phyloP scores from a whole-genome alignment of 257 asterid genomes.

The Linaria vulgaris region DNA sequence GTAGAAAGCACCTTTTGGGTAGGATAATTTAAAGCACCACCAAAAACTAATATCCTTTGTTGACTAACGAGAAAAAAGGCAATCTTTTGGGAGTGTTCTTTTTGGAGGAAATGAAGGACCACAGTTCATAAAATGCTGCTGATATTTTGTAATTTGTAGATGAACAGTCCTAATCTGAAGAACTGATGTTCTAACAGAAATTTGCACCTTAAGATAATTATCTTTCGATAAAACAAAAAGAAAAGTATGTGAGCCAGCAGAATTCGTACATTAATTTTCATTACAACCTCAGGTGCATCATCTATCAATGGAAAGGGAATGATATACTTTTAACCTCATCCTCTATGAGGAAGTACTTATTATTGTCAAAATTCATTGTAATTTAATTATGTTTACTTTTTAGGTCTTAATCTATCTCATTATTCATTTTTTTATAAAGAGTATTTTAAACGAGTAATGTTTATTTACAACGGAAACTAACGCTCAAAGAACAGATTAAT shows the following conservation, averaged over 20 bases:
- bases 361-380: background rate
- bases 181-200: slow-evolving; percentile 34
- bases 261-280: slow-evolving; percentile 31
- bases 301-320: slow-evolving; percentile 10
- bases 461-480: too few relatives aligned
- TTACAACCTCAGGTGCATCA: slow-evolving; percentile 36
- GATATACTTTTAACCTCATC: background rate
- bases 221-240: slow-evolving; percentile 22
- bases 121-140: slow-evolving; percentile 39
- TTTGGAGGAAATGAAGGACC: slow-evolving; percentile 47
- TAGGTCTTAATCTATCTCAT: background rate
- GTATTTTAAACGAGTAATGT: too few relatives aligned
- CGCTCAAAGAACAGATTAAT: too few relatives aligned
- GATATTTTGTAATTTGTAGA: slow-evolving; percentile 37
- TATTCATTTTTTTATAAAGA: too few relatives aligned
- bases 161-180: slow-evolving; percentile 45
- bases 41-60: slow-evolving; percentile 27
- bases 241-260: slow-evolving; percentile 27
- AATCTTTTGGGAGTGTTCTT: slow-evolving; percentile 21
- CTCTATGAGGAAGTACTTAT: background rate
- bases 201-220: slow-evolving; percentile 37
- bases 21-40: slow-evolving; percentile 25
- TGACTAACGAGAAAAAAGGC: slow-evolving; percentile 36
- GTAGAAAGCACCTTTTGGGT: slow-evolving; percentile 25
- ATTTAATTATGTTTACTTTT: background rate